phyloP scores from a whole-genome alignment of 2,329 filamentous ascomycete genomes.

The Malbranchea zuffiana region DNA sequence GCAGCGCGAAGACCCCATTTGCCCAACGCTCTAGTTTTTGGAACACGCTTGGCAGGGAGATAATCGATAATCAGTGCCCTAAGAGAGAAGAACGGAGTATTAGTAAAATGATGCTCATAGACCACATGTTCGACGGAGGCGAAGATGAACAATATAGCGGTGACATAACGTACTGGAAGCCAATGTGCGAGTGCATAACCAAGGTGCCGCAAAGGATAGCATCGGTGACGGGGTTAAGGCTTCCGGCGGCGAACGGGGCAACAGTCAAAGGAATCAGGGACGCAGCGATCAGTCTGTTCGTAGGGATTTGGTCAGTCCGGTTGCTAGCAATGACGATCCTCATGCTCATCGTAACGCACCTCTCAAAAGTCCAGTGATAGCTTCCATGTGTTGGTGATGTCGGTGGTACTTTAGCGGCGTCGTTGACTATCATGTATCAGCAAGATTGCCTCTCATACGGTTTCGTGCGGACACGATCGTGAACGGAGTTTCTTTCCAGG shows the following conservation, averaged over 20 bases:
- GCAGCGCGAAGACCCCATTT: conserved; percentile 69
- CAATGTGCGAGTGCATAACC: conserved; percentile 89
- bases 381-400: conserved; percentile 72
- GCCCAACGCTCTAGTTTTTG: conserved; percentile 54
- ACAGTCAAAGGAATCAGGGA: conserved; percentile 77
- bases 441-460: not conserved
- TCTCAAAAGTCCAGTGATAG: conserved; percentile 98
- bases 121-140: not conserved
- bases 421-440: conserved; percentile 55
- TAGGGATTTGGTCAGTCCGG: not conserved
- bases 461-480: not conserved
- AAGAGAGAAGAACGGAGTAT: not conserved
- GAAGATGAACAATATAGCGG: conserved; percentile 1
- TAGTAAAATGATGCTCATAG: not conserved
- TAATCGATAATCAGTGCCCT: conserved; percentile 79
- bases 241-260: conserved; percentile 83
- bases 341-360: conserved; percentile 32
- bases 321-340: conserved; percentile 1
- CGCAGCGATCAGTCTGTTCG: conserved; percentile 60
- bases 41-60: conserved; percentile 61
- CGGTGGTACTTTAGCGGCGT: conserved; percentile 63
- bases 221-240: conserved; percentile 79
- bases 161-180: conserved; percentile 58
- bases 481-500: not conserved
- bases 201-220: conserved; percentile 72